phyloP scores from a whole-genome alignment of 495 filamentous ascomycete species.

The Antarctomyces pellizariae region DNA sequence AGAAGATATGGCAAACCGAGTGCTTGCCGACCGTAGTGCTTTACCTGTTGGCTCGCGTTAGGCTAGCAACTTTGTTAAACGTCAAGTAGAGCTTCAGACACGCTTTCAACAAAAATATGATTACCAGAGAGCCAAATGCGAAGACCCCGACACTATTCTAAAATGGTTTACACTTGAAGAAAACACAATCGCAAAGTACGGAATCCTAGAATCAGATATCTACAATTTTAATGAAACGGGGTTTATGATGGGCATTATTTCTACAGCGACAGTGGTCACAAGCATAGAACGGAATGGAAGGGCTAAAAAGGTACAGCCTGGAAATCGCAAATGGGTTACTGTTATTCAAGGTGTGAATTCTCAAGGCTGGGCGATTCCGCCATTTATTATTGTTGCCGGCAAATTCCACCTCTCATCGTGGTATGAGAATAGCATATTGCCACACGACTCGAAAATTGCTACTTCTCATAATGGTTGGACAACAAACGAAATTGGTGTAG shows the following conservation, averaged over 20 bases:
- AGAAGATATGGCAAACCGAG: too few species aligned
- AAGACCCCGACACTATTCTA: too few species aligned
- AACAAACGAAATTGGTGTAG: constrained; percentile 11
- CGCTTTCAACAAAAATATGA: not conserved
- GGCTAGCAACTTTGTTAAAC: not conserved
- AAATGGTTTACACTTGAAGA: not conserved
- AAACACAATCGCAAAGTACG: not conserved
- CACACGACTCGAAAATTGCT: constrained; percentile 11
- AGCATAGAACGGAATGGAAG: constrained; percentile 8
- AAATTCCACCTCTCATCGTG: constrained; percentile 11
- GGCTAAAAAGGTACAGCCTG: constrained; percentile 13
- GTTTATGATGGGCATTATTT: constrained; percentile 17
- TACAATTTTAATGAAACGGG: too few species aligned
- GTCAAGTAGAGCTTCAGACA: not conserved
- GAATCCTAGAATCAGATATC: not conserved
- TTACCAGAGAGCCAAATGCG: not conserved
- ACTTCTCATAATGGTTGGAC: constrained; percentile 15
- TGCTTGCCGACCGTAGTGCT: not conserved
- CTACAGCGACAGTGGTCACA: constrained; percentile 13
- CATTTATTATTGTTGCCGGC: constrained; percentile 16
- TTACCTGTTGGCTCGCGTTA: not conserved
- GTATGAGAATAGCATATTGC: constrained; percentile 12
- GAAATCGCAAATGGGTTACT: constrained; percentile 20
- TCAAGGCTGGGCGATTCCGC: constrained; percentile 12
- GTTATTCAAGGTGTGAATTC: constrained; percentile 15